Conservation (phyloP, 2,329 filamentous ascomycete species). For the Teratosphaeriaceae sp. region DNA sequence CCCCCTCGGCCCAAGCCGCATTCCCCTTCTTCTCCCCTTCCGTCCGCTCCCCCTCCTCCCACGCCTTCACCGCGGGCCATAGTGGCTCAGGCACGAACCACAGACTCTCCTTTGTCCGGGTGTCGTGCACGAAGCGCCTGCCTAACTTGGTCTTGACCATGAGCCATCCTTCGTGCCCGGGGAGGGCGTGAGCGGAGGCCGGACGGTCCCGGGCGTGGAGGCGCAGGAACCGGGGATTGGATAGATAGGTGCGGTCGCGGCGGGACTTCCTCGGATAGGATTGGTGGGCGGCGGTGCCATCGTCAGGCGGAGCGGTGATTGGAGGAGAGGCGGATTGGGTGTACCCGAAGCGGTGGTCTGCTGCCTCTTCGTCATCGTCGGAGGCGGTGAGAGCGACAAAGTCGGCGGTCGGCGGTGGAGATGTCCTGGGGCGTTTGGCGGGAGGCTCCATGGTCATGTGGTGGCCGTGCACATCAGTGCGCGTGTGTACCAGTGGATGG, state of each 20-base stretch:
- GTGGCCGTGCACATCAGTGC: too few relatives aligned
- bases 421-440: constrained; percentile 19
- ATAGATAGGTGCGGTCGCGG: background rate
- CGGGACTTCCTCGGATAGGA: too few relatives aligned
- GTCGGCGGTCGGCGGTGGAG: constrained; percentile 16
- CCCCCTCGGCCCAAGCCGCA: constrained; percentile 26
- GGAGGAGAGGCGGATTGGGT: too few relatives aligned
- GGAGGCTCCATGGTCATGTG: constrained; percentile 17
- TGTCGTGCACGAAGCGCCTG: constrained; percentile 84
- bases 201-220: constrained; percentile 61
- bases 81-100: constrained; percentile 92
- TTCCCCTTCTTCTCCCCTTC: constrained; percentile 44
- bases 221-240: constrained; percentile 16
- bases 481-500: background rate
- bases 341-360: constrained; percentile 10
- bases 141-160: constrained; percentile 90
- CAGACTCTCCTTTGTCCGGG: constrained; percentile 77
- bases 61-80: constrained; percentile 63
- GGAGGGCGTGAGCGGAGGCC: constrained; percentile 70
- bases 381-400: constrained; percentile 24
- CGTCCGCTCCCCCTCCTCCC: constrained; percentile 65
- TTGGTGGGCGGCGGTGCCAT: too few relatives aligned
- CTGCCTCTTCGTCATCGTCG: constrained; percentile 14
- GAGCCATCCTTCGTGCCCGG: constrained; percentile 78
- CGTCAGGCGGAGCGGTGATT: too few relatives aligned